Percentiles rank a stretch among this genome's conserved stretches.
Evolutionary conservation across 441 rosid genomes (phyloP).

Genomic region (Adansonia gregorii): DNA sequence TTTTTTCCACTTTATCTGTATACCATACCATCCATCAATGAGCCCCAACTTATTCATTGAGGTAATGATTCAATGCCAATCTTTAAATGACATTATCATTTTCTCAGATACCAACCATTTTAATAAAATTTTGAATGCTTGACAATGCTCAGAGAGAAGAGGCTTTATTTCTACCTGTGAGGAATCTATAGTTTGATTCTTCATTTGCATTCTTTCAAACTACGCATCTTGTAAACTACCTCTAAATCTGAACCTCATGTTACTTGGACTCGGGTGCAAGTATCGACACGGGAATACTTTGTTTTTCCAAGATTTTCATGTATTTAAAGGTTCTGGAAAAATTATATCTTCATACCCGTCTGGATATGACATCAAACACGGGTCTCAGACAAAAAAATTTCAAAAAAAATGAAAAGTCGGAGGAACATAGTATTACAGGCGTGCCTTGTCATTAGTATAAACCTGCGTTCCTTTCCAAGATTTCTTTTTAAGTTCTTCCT

Average conservation of each 20-base stretch:
- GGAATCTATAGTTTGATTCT: not conserved
- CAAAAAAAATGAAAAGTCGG: too few species aligned
- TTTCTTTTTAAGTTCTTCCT: too few species aligned
- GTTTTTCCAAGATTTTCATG: too few species aligned
- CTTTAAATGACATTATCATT: not conserved
- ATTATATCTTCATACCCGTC: too few species aligned
- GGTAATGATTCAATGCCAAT: slow-evolving; percentile 39
- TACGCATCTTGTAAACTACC: not conserved
- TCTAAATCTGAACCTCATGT: too few species aligned
- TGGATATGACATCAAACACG: too few species aligned
- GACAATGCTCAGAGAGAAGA: not conserved
- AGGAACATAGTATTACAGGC: too few species aligned
- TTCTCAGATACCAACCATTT: not conserved
- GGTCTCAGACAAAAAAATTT: too few species aligned
- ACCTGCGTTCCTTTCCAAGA: not conserved
- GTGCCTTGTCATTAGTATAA: too few species aligned
- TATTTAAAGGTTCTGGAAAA: too few species aligned
- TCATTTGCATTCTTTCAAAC: not conserved
- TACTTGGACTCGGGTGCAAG: too few species aligned
- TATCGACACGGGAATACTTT: too few species aligned
- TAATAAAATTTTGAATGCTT: not conserved
- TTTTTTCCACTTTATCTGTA: slow-evolving; percentile 31
- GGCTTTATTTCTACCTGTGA: not conserved
- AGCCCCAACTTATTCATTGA: slow-evolving; percentile 29
- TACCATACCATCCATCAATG: slow-evolving; percentile 38